A percentile compares a stretch with the other conserved stretches of the same genome.
These are phyloP conservation scores for Strobilomyces confusus DNA, from an alignment of 768 basidiomycete species.

Conservation along the genomic window DNA sequence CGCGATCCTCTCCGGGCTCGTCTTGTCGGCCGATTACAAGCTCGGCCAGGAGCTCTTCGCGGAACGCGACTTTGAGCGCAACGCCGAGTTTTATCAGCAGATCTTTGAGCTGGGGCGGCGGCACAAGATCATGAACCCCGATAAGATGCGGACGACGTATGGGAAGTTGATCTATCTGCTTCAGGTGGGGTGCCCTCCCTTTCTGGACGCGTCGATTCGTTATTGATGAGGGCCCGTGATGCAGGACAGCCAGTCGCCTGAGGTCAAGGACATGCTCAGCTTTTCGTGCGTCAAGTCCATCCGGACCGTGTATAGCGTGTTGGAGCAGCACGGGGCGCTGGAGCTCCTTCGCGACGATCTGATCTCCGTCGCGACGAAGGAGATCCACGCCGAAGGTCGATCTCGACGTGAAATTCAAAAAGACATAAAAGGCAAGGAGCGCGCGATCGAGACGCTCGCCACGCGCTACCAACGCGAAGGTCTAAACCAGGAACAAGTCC, in stretches of 20 bases:
- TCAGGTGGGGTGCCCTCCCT: conserved; percentile 46
- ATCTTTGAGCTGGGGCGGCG: conserved; percentile 81
- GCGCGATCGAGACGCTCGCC: conserved; percentile 75
- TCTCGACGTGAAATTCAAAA: conserved; percentile 74
- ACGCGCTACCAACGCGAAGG: conserved; percentile 54
- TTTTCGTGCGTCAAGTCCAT: conserved; percentile 80
- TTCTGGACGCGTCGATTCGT: neutral
- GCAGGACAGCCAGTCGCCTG: conserved; percentile 80
- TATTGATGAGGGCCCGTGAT: neutral
- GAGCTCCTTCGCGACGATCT: conserved; percentile 75
- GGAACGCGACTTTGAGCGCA: conserved; percentile 76
- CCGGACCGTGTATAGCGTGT: conserved; percentile 63
- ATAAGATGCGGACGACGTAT: conserved; percentile 87
- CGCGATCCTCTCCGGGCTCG: conserved; percentile 79
- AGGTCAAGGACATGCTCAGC: conserved; percentile 73
- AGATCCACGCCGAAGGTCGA: conserved; percentile 71
- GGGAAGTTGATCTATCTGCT: conserved; percentile 83
- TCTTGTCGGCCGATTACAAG: conserved; percentile 83
- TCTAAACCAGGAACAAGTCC: conserved; percentile 60
- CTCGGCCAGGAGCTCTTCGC: conserved; percentile 82
- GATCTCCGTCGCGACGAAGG: conserved; percentile 71
- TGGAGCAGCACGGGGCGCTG: conserved; percentile 61
- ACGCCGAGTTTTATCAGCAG: conserved; percentile 73
- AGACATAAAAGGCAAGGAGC: conserved; percentile 81
- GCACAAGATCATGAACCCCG: conserved; percentile 91